phyloP scores from a whole-genome alignment of 192 early-diverging fungal genomes.

The Radiomyces spectabilis region DNA sequence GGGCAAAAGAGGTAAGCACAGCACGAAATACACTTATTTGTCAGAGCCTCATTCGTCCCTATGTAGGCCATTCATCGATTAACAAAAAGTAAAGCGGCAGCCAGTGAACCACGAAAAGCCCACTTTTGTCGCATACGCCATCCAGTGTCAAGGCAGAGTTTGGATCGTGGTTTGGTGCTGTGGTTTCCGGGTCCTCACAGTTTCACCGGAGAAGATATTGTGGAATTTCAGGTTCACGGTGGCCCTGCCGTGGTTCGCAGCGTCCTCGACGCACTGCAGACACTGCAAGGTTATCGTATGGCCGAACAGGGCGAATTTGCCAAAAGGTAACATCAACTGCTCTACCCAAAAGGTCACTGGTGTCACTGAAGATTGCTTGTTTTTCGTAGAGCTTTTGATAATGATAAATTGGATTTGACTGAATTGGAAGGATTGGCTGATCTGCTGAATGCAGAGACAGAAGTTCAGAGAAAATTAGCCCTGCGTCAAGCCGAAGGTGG shows the following conservation, averaged over 20 bases:
- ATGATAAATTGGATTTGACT: conserved; percentile 66
- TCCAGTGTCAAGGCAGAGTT: conserved; percentile 27
- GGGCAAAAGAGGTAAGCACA: conserved; percentile 35
- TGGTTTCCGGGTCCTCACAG: conserved; percentile 60
- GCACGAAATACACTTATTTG: background rate
- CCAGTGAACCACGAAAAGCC: conserved; percentile 36
- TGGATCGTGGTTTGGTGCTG: conserved; percentile 54
- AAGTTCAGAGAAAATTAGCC: conserved; percentile 59
- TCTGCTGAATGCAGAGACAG: conserved; percentile 73
- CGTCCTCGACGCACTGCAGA: conserved; percentile 43
- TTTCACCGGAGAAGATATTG: conserved; percentile 71
- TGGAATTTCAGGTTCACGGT: conserved; percentile 71
- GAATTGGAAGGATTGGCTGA: conserved; percentile 68
- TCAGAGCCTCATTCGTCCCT: background rate
- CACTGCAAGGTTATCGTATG: conserved; percentile 44
- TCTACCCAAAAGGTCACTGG: too few species aligned
- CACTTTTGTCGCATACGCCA: conserved; percentile 35
- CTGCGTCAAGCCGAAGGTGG: conserved; percentile 65
- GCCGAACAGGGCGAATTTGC: conserved; percentile 75
- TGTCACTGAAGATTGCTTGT: background rate
- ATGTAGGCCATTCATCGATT: conserved; percentile 16
- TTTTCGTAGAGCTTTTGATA: conserved; percentile 55
- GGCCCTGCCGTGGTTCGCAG: conserved; percentile 59
- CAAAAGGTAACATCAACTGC: conserved; percentile 33
- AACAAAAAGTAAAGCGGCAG: conserved; percentile 12